These are phyloP conservation scores for Lophiostoma macrostomum DNA, from an alignment of 495 filamentous ascomycete species.

Conservation along the genomic window DNA sequence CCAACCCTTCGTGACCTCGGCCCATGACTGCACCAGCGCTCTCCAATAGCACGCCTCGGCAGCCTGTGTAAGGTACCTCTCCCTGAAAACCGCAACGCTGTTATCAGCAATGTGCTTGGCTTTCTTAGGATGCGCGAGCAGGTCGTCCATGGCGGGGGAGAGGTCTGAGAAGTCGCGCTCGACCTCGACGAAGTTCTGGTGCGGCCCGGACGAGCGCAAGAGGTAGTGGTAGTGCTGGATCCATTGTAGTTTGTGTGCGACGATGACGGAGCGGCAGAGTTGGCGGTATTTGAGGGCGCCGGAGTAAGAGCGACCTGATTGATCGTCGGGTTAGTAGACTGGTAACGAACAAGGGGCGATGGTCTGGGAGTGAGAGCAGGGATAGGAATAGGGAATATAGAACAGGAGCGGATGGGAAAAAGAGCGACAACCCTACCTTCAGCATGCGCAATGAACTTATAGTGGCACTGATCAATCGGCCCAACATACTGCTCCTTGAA, in stretches of 20 bases:
- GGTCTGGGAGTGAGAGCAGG: not conserved
- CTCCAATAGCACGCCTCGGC: constrained; percentile 49
- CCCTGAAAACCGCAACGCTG: constrained; percentile 52
- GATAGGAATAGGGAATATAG: no score
- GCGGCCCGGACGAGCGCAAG: constrained; percentile 46
- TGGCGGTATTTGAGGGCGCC: constrained; percentile 59
- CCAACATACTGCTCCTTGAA: constrained; percentile 41
- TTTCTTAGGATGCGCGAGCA: constrained; percentile 48
- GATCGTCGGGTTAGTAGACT: not conserved
- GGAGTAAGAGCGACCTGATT: constrained; percentile 44
- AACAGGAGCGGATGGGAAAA: no score
- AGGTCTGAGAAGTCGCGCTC: constrained; percentile 54
- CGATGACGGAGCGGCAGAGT: constrained; percentile 57
- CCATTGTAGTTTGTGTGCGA: constrained; percentile 50
- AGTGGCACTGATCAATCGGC: constrained; percentile 60
- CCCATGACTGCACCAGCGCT: constrained; percentile 48
- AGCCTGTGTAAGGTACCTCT: constrained; percentile 59
- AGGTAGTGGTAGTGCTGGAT: constrained; percentile 46
- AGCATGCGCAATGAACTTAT: constrained; percentile 53
- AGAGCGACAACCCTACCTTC: constrained; percentile 51
- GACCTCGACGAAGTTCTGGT: constrained; percentile 61
- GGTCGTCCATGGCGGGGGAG: constrained; percentile 49
- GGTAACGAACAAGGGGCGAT: not conserved
- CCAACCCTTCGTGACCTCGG: constrained; percentile 23
- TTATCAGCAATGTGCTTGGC: constrained; percentile 58